Evolutionary conservation across 202 grass and related monocot genomes (phyloP).

Genomic region (Schoenoplectus tabernaemontani): DNA sequence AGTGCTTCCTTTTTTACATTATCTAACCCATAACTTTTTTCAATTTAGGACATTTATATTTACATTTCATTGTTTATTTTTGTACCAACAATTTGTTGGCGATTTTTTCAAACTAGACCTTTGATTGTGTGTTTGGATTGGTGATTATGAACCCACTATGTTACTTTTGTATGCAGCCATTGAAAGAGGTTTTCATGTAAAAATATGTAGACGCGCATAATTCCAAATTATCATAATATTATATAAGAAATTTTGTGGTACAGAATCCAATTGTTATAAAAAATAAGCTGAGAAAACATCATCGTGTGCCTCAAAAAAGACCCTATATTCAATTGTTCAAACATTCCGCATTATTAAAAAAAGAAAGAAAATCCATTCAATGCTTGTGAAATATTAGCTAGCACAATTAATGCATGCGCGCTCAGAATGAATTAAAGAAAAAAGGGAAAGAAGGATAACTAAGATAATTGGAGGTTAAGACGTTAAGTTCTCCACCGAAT

Average conservation of each 20-base stretch:
- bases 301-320: background rate
- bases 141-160: slow-evolving; percentile 12
- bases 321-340: background rate
- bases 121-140: background rate
- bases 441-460: background rate
- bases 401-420: background rate
- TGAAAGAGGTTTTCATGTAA: background rate
- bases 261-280: background rate
- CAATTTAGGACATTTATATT: too few species aligned
- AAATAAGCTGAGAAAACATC: background rate
- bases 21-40: background rate
- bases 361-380: background rate
- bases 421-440: background rate
- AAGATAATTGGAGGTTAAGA: background rate
- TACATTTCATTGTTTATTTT: background rate
- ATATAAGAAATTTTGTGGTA: background rate
- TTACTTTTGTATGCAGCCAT: background rate
- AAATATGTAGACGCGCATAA: background rate
- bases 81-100: background rate
- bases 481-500: background rate
- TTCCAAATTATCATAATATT: background rate
- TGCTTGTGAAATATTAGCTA: background rate
- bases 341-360: background rate
- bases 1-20: background rate
- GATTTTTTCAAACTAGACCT: background rate